A percentile compares a stretch with the other conserved stretches of the same genome.
Conservation (phyloP, 2,329 filamentous ascomycete species). For the Emergomyces orientalis region DNA sequence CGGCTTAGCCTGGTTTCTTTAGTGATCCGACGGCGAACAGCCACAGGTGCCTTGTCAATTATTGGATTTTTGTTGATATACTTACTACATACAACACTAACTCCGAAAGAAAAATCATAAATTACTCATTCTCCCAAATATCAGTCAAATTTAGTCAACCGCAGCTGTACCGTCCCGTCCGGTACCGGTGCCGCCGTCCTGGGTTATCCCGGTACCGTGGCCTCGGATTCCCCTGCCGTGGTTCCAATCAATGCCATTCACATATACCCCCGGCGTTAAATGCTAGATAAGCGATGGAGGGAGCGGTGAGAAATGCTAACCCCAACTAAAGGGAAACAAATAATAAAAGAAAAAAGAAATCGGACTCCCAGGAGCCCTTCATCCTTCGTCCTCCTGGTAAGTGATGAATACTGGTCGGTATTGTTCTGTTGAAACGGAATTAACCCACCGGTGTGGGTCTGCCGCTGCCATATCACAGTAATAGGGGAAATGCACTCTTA, state of each 20-base stretch:
- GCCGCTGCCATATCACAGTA: background rate
- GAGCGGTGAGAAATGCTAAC: background rate
- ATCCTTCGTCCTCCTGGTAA: no score
- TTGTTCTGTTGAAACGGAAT: background rate
- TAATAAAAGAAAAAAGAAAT: background rate
- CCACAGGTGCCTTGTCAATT: no score
- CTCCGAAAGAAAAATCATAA: background rate
- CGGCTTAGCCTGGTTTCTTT: no score
- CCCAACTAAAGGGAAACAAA: no score
- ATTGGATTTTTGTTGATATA: background rate
- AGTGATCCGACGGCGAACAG: no score
- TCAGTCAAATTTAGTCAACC: background rate
- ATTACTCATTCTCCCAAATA: background rate
- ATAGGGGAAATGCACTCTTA: background rate
- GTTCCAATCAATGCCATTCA: background rate
- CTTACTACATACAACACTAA: background rate
- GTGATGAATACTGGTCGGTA: background rate
- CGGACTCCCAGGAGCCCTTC: background rate
- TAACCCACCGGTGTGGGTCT: background rate
- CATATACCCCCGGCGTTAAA: background rate
- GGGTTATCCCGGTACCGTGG: background rate
- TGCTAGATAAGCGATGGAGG: no score
- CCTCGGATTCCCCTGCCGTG: background rate
- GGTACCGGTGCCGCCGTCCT: conserved; percentile 2
- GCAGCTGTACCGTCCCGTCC: background rate